These are phyloP conservation scores for Entophlyctis helioformis DNA, from an alignment of 192 early-diverging fungal genomes.

Conservation along the genomic window DNA sequence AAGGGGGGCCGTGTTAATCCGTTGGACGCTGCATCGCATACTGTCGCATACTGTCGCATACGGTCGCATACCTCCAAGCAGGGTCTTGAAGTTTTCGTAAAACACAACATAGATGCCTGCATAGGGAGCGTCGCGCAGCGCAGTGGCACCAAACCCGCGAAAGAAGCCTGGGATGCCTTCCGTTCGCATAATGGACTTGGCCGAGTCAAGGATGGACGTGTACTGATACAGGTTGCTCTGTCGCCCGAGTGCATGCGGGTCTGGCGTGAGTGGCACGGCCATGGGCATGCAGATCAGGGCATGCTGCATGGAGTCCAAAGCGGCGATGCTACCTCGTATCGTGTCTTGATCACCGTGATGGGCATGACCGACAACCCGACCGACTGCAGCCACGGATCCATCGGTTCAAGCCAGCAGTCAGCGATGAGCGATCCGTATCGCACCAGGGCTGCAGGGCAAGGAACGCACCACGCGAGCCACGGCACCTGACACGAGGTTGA, in stretches of 20 bases:
- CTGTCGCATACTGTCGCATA: too few relatives aligned
- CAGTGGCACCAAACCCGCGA: slow-evolving; percentile 76
- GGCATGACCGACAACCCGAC: slow-evolving; percentile 89
- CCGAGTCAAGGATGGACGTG: slow-evolving; percentile 53
- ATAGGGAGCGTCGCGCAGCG: slow-evolving; percentile 78
- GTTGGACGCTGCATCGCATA: too few relatives aligned
- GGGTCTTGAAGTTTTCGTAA: slow-evolving; percentile 66
- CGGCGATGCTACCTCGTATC: slow-evolving; percentile 57
- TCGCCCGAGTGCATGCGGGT: not conserved
- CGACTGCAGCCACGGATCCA: slow-evolving; percentile 8
- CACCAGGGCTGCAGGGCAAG: too few relatives aligned
- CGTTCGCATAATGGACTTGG: slow-evolving; percentile 48
- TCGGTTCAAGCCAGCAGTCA: not conserved
- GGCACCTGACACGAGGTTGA: slow-evolving; percentile 20
- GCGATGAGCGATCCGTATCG: too few relatives aligned
- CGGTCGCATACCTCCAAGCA: slow-evolving; percentile 29
- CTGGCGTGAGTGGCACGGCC: not conserved
- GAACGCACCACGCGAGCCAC: slow-evolving; percentile 9
- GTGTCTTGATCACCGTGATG: slow-evolving; percentile 82
- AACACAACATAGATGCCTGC: slow-evolving; percentile 83
- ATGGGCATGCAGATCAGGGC: not conserved
- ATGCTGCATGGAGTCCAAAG: not conserved
- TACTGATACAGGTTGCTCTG: slow-evolving; percentile 79
- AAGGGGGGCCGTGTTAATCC: too few relatives aligned
- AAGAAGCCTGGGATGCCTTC: slow-evolving; percentile 74